Percentiles rank a stretch among this genome's conserved stretches.
Evolutionary conservation across 768 basidiomycete species (phyloP).

Genomic region (Cystobasidium onofrii): DNA sequence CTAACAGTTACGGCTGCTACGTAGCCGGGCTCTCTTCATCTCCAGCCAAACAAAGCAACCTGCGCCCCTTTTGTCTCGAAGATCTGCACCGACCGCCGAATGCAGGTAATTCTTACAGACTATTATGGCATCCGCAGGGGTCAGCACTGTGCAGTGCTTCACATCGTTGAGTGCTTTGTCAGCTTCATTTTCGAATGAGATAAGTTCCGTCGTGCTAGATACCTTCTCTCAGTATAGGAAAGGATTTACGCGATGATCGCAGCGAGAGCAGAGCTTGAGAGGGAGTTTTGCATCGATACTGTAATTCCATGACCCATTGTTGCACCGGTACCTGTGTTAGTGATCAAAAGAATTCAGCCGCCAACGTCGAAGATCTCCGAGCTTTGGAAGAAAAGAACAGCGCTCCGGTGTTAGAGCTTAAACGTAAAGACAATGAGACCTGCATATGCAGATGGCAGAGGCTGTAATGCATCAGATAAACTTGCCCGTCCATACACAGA

Average conservation of each 20-base stretch:
- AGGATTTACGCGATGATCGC: background rate
- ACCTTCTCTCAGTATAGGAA: background rate
- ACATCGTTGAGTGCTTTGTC: too few species aligned
- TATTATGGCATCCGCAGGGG: too few species aligned
- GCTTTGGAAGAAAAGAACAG: background rate
- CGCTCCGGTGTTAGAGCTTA: background rate
- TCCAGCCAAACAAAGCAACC: too few species aligned
- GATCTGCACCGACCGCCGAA: too few species aligned
- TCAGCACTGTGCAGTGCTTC: too few species aligned
- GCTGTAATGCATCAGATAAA: constrained; percentile 3
- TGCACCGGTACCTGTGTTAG: background rate
- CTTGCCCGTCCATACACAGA: too few species aligned
- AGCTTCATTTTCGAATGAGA: background rate
- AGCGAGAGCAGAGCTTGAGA: background rate
- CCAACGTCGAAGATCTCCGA: background rate
- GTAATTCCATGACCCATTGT: background rate
- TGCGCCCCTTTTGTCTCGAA: too few species aligned
- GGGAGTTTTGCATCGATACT: background rate
- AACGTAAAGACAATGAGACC: background rate
- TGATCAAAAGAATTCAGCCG: background rate
- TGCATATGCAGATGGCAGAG: constrained; percentile 6
- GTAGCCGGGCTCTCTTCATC: too few species aligned
- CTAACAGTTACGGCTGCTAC: too few species aligned
- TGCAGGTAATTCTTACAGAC: too few species aligned
- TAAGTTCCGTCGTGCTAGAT: constrained; percentile 2